Percentiles rank a stretch among this genome's conserved stretches.
These are phyloP conservation scores for Hortiboletus flavorubellus DNA, from an alignment of 768 basidiomycete genomes.

Conservation along the genomic window DNA sequence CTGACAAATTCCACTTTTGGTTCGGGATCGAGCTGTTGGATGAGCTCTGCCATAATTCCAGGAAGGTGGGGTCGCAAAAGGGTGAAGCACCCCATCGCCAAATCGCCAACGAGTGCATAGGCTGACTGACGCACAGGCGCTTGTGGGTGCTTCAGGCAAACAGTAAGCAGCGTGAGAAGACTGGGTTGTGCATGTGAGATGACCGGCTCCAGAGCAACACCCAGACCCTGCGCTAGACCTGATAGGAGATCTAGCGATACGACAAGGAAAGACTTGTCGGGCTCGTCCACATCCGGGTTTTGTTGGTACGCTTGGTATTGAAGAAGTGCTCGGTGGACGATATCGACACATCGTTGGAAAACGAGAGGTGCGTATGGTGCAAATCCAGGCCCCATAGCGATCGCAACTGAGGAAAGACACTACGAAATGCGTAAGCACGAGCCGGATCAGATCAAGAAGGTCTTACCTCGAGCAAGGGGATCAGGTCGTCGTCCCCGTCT, in stretches of 20 bases:
- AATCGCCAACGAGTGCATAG: constrained; percentile 96
- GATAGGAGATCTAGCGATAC: constrained; percentile 97
- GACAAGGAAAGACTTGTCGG: constrained; percentile 95
- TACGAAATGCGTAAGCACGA: constrained; percentile 30
- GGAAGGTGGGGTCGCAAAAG: constrained; percentile 84
- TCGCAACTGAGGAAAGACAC: constrained; percentile 97
- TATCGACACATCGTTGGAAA: constrained; percentile 84
- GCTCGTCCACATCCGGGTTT: constrained; percentile 89
- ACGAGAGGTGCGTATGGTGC: constrained; percentile 85
- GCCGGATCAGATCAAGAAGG: neutral
- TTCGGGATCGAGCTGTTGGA: constrained; percentile 86
- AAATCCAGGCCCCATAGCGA: constrained; percentile 91
- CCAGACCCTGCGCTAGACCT: constrained; percentile 92
- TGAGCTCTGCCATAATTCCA: constrained; percentile 86
- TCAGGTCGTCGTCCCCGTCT: constrained; percentile 89
- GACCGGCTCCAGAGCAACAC: constrained; percentile 68
- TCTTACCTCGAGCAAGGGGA: constrained; percentile 90
- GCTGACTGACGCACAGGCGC: constrained; percentile 94
- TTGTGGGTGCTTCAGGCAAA: constrained; percentile 94
- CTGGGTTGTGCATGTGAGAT: constrained; percentile 71
- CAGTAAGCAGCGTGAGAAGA: constrained; percentile 74
- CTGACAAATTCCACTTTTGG: constrained; percentile 93
- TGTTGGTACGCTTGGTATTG: constrained; percentile 87
- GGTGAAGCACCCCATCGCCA: constrained; percentile 93
- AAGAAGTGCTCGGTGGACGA: constrained; percentile 79